Percentiles rank a stretch among this genome's conserved stretches.
Conservation (phyloP, 352 stramenopile genomes). For the Thraustochytrium sp. region DNA sequence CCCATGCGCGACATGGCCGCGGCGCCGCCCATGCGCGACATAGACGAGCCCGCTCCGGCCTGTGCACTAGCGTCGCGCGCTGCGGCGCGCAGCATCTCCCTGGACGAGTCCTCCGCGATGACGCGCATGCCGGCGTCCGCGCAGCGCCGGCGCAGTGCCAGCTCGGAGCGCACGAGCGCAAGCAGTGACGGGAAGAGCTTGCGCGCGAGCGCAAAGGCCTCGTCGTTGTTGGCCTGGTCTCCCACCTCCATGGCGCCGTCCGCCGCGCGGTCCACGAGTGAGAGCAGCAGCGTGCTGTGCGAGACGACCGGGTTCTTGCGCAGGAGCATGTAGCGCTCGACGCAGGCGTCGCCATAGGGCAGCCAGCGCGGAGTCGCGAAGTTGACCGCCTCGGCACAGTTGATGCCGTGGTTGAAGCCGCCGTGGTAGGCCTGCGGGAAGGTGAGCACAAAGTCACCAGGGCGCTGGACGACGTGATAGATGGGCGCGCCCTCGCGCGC, state of each 20-base stretch:
- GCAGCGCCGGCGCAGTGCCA: neutral
- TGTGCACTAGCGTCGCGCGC: no score
- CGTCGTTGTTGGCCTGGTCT: conserved; percentile 44
- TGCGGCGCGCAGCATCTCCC: no score
- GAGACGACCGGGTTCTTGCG: conserved; percentile 72
- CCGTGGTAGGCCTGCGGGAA: conserved; percentile 95
- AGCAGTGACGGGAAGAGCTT: neutral
- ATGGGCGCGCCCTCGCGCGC: conserved; percentile 66
- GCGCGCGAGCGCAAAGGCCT: conserved; percentile 56
- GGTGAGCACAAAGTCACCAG: conserved; percentile 96
- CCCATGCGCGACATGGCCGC: conserved; percentile 6
- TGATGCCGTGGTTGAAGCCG: conserved; percentile 95
- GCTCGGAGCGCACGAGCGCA: neutral
- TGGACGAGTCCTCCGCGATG: neutral
- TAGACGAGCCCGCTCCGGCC: neutral
- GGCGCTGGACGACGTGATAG: conserved; percentile 85
- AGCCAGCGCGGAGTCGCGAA: conserved; percentile 80
- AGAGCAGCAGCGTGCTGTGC: conserved; percentile 71
- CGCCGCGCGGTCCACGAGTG: conserved; percentile 48
- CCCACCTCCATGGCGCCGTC: neutral
- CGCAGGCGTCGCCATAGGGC: conserved; percentile 59
- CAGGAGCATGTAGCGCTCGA: conserved; percentile 65
- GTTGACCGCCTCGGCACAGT: conserved; percentile 79
- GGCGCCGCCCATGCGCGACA: neutral
- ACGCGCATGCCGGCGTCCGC: neutral